Evolutionary conservation across 805 yeast species (phyloP).

Genomic region (Candida silvicultrix): DNA sequence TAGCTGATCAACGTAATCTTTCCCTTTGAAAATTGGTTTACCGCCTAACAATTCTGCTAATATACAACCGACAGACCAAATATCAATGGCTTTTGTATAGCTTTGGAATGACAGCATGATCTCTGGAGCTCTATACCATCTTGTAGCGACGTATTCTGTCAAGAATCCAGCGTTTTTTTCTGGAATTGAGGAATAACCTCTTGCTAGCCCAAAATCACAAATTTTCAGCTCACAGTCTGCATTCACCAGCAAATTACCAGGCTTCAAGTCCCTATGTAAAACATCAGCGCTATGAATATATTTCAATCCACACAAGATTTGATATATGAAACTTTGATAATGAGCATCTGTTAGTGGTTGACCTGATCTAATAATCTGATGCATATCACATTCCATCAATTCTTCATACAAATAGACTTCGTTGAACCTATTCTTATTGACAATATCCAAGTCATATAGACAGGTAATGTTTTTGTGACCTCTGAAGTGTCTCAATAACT

Average conservation of each 20-base stretch:
- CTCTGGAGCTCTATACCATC: constrained; percentile 99
- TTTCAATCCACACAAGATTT: constrained; percentile 82
- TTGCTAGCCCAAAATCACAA: constrained; percentile 94
- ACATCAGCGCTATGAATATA: constrained; percentile 91
- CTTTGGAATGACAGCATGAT: constrained; percentile 92
- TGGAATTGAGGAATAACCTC: constrained; percentile 80
- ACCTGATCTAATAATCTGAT: constrained; percentile 90
- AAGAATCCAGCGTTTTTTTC: constrained; percentile 87
- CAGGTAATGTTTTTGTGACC: constrained; percentile 97
- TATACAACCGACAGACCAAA: constrained; percentile 98
- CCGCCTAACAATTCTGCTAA: constrained; percentile 91
- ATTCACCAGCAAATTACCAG: constrained; percentile 86
- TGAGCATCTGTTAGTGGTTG: constrained; percentile 94
- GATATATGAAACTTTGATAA: constrained; percentile 89
- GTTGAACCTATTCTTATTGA: constrained; percentile 65
- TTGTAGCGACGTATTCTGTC: constrained; percentile 96
- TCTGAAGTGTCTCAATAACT: constrained; percentile 83
- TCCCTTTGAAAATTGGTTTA: constrained; percentile 87
- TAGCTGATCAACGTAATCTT: constrained; percentile 92
- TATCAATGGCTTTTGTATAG: constrained; percentile 92
- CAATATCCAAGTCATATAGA: constrained; percentile 88
- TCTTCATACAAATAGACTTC: constrained; percentile 94
- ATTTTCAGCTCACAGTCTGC: constrained; percentile 96
- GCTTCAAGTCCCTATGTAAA: constrained; percentile 89
- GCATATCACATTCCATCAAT: constrained; percentile 98